Percentiles rank a stretch among this genome's conserved stretches.
Conservation (phyloP, 2,329 filamentous ascomycete genomes). For the Diplodia scrobiculata region DNA sequence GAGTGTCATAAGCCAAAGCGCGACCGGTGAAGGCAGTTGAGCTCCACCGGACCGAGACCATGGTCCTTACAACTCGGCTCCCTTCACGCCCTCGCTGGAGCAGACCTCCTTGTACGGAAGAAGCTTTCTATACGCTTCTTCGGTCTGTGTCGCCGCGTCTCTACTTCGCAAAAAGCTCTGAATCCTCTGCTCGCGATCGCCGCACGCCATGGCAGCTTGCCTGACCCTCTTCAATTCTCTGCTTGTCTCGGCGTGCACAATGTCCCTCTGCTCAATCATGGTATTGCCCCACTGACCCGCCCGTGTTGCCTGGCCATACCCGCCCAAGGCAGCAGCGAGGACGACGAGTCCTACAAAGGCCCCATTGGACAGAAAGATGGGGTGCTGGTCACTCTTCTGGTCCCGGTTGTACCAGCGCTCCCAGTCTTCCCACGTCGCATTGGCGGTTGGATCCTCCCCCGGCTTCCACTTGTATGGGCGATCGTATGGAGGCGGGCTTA, state of each 20-base stretch:
- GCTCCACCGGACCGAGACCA: neutral
- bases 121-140: slow-evolving; percentile 51
- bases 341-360: slow-evolving; percentile 75
- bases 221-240: slow-evolving; percentile 61
- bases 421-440: slow-evolving; percentile 99
- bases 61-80: neutral
- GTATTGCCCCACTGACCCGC: slow-evolving; percentile 64
- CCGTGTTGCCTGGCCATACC: slow-evolving; percentile 70
- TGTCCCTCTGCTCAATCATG: slow-evolving; percentile 67
- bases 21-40: neutral
- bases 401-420: slow-evolving; percentile 58
- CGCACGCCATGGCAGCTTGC: slow-evolving; percentile 53
- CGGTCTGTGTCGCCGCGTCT: slow-evolving; percentile 45
- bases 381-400: slow-evolving; percentile 46
- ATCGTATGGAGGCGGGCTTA: slow-evolving; percentile 34
- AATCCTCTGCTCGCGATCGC: slow-evolving; percentile 60
- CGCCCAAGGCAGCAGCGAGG: slow-evolving; percentile 67
- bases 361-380: slow-evolving; percentile 73
- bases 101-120: slow-evolving; percentile 52
- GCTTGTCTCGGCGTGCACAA: slow-evolving; percentile 67
- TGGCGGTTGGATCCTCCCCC: slow-evolving; percentile 58
- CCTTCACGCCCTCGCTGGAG: slow-evolving; percentile 46
- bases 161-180: slow-evolving; percentile 69
- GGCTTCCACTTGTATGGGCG: slow-evolving; percentile 36
- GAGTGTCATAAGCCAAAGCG: neutral